A percentile compares a stretch with the other conserved stretches of the same genome.
Evolutionary conservation across 352 stramenopile genomes (phyloP).

Genomic region (Globisporangium viniferum): DNA sequence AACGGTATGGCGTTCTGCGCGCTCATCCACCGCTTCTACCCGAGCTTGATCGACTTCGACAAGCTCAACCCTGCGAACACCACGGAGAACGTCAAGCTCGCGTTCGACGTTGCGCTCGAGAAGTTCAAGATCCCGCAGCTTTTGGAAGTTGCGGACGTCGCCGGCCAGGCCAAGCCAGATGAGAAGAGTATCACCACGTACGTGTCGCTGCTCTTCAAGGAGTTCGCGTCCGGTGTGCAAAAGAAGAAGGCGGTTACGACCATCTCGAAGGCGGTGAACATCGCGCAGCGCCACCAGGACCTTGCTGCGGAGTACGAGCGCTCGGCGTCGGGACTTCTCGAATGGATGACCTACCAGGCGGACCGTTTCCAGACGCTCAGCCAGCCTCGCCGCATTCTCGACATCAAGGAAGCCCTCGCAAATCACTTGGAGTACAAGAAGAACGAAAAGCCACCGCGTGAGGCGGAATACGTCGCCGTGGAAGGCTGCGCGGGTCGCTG

Average conservation of each 20-base stretch:
- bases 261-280: slow-evolving; percentile 89
- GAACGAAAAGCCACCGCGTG: slow-evolving; percentile 80
- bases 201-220: slow-evolving; percentile 89
- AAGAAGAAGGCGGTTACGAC: slow-evolving; percentile 89
- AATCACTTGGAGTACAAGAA: slow-evolving; percentile 84
- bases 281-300: slow-evolving; percentile 87
- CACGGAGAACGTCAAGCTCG: slow-evolving; percentile 72
- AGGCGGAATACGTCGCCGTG: slow-evolving; percentile 76
- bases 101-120: slow-evolving; percentile 81
- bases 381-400: slow-evolving; percentile 56
- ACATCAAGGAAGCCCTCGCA: slow-evolving; percentile 65
- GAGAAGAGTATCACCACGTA: slow-evolving; percentile 93
- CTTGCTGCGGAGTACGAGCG: slow-evolving; percentile 71
- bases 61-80: slow-evolving; percentile 60
- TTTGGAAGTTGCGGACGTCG: slow-evolving; percentile 84
- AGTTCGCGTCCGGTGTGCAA: slow-evolving; percentile 87
- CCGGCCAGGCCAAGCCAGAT: slow-evolving; percentile 80
- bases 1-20: slow-evolving; percentile 89
- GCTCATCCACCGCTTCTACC: slow-evolving; percentile 88
- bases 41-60: slow-evolving; percentile 83
- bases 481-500: slow-evolving; percentile 78
- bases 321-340: slow-evolving; percentile 61
- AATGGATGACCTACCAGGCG: slow-evolving; percentile 71
- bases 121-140: slow-evolving; percentile 88
- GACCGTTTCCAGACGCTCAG: slow-evolving; percentile 74